Evolutionary conservation across 192 early-diverging fungal genomes (phyloP).

Genomic region (Backusella parvicylindrica): DNA sequence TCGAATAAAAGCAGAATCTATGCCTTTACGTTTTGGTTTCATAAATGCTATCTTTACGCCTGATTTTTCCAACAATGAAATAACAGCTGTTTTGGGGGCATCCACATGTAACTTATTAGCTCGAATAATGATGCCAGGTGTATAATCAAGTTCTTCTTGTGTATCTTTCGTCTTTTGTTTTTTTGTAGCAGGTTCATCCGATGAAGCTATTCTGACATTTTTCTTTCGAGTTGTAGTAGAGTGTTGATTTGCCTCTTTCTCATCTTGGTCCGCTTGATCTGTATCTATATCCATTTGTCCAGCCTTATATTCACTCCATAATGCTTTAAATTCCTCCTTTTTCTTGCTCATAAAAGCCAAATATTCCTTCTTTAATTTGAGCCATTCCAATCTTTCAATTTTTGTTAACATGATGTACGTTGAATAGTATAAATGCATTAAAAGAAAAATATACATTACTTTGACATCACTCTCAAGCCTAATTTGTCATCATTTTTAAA

Average conservation of each 20-base stretch:
- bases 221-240: background rate
- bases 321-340: background rate
- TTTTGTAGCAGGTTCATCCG: background rate
- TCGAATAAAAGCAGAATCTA: conserved; percentile 15
- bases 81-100: background rate
- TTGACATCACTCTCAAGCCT: conserved; percentile 21
- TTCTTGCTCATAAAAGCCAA: background rate
- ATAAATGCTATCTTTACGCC: background rate
- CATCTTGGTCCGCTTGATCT: too few relatives aligned
- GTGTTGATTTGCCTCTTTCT: background rate
- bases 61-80: background rate
- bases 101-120: conserved; percentile 15
- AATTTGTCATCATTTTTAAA: background rate
- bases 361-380: conserved; percentile 8
- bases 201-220: background rate
- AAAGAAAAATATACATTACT: background rate
- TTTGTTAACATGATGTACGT: too few relatives aligned
- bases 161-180: background rate
- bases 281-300: background rate
- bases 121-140: background rate
- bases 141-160: background rate
- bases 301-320: background rate
- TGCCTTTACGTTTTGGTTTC: background rate
- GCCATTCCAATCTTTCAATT: background rate
- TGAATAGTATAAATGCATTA: background rate